Evolutionary conservation across 352 stramenopile genomes (phyloP).

Genomic region (Phytophthora foliorum): DNA sequence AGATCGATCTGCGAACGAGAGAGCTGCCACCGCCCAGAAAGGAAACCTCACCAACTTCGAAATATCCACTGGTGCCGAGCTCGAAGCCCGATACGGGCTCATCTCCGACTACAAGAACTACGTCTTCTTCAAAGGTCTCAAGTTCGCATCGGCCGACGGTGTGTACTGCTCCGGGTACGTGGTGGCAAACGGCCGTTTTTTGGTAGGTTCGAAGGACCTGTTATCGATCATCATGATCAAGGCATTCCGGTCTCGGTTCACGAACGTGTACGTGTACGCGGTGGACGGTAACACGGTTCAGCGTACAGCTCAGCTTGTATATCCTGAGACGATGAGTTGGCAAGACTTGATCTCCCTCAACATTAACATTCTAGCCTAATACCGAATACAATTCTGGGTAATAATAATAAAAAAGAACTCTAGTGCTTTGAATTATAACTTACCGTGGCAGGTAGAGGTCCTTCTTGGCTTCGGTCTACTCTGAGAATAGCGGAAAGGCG

Average conservation of each 20-base stretch:
- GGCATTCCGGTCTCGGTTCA: slow-evolving; percentile 39
- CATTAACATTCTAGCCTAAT: slow-evolving; percentile 40
- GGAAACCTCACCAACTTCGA: slow-evolving; percentile 43
- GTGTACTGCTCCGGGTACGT: slow-evolving; percentile 57
- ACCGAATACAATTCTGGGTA: too few relatives aligned
- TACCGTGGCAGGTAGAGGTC: too few relatives aligned
- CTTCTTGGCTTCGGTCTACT: too few relatives aligned
- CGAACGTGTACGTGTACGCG: slow-evolving; percentile 47
- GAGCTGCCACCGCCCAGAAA: slow-evolving; percentile 28
- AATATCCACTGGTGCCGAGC: slow-evolving; percentile 30
- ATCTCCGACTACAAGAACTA: slow-evolving; percentile 49
- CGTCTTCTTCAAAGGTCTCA: slow-evolving; percentile 45
- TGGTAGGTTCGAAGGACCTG: slow-evolving; percentile 47
- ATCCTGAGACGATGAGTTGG: slow-evolving; percentile 44
- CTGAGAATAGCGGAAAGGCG: too few relatives aligned
- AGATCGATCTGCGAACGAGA: slow-evolving; percentile 32
- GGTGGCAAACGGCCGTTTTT: slow-evolving; percentile 45
- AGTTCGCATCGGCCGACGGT: slow-evolving; percentile 47
- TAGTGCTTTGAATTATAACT: too few relatives aligned
- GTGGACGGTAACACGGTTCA: slow-evolving; percentile 43
- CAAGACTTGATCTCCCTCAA: slow-evolving; percentile 43
- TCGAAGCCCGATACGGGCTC: slow-evolving; percentile 38
- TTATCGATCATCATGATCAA: slow-evolving; percentile 54
- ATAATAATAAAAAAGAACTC: too few relatives aligned
- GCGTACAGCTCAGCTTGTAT: slow-evolving; percentile 40